These are phyloP conservation scores for Picea abies DNA, from an alignment of 83 land plant species.

Conservation along the genomic window DNA sequence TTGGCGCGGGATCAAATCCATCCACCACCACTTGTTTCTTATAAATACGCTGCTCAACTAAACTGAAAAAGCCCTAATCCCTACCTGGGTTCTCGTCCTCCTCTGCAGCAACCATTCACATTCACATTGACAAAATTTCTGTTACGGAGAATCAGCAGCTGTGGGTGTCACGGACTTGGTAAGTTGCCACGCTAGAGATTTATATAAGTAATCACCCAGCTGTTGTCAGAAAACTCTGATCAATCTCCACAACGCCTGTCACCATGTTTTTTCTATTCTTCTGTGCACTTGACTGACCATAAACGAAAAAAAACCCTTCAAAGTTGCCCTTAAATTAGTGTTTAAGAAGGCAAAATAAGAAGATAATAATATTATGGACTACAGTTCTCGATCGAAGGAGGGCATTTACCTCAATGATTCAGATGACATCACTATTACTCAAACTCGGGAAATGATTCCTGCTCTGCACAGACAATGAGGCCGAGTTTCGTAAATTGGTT, in stretches of 20 bases:
- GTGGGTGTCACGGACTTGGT: constrained; percentile 6
- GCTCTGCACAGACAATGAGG: constrained; percentile 16
- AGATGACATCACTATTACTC: constrained; percentile 9
- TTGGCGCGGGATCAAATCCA: constrained; percentile 1
- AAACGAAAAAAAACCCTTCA: too few species aligned
- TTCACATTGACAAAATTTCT: constrained; percentile 6
- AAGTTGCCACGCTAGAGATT: not conserved
- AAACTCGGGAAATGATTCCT: constrained; percentile 9
- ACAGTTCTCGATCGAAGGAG: constrained; percentile 6
- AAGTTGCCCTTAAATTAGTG: too few species aligned
- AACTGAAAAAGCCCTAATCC: constrained; percentile 2
- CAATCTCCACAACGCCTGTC: not conserved
- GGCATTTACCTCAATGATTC: not conserved
- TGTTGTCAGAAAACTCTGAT: not conserved
- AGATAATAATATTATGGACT: not conserved
- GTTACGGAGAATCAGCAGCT: not conserved
- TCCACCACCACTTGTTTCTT: not conserved
- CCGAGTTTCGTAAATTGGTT: not conserved
- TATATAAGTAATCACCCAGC: not conserved
- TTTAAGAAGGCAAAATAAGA: not conserved
- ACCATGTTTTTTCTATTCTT: not conserved
- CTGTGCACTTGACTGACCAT: not conserved
- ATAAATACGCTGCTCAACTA: not conserved
- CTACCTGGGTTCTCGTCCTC: not conserved
- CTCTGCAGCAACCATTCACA: too few species aligned